Conservation (phyloP, 768 basidiomycete species). For the Amanita polypyramis region DNA sequence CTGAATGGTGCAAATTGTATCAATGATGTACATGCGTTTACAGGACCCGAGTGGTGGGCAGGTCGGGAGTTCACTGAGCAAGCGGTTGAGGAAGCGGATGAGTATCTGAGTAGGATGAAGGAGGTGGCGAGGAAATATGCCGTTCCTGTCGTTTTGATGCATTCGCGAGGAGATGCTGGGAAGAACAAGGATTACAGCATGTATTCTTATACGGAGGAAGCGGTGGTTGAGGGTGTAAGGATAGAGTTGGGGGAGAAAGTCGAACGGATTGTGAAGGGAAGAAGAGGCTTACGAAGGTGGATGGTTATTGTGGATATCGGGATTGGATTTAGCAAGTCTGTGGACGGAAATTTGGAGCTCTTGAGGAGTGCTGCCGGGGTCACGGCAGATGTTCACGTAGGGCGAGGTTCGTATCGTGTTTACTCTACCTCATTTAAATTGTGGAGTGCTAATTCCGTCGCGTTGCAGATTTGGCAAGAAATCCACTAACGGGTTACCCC, state of each 20-base stretch:
- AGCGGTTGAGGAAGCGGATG: constrained; percentile 20
- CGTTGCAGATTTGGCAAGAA: constrained; percentile 17
- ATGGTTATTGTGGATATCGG: constrained; percentile 87
- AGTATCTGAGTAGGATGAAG: constrained; percentile 52
- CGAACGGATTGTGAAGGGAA: constrained; percentile 49
- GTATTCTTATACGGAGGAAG: constrained; percentile 29
- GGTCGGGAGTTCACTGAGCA: neutral
- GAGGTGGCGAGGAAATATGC: constrained; percentile 46
- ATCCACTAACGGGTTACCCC: constrained; percentile 49
- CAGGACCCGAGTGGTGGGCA: constrained; percentile 29
- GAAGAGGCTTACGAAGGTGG: constrained; percentile 76
- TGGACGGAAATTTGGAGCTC: constrained; percentile 62
- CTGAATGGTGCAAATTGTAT: constrained; percentile 83
- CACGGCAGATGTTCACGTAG: constrained; percentile 24
- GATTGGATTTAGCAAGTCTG: constrained; percentile 86
- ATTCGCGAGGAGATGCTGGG: constrained; percentile 80
- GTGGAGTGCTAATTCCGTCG: neutral
- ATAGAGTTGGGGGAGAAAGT: constrained; percentile 66
- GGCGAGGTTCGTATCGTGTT: neutral
- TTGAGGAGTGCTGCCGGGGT: constrained; percentile 42
- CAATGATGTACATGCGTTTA: constrained; percentile 85
- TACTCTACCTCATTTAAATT: constrained; percentile 3
- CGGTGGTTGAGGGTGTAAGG: constrained; percentile 58
- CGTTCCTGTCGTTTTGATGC: constrained; percentile 88
- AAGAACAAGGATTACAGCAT: constrained; percentile 53